These are phyloP conservation scores for Dictyostelium firmibasis DNA, from an alignment of 78 protist genomes.

Conservation along the genomic window DNA sequence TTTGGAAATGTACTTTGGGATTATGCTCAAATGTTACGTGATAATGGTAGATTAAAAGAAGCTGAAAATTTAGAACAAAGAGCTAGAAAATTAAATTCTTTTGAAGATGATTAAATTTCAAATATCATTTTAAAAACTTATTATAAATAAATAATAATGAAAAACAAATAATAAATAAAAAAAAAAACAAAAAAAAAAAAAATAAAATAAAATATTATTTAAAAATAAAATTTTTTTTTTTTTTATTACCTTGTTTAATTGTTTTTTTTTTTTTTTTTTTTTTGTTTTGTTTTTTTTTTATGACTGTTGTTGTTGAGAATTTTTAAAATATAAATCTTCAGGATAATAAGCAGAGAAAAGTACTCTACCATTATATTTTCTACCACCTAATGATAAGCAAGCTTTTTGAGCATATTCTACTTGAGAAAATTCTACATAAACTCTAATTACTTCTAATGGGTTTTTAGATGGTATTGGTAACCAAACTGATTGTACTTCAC, in stretches of 20 bases:
- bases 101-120: constrained; percentile 54
- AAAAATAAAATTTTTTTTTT: not conserved
- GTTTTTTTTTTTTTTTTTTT: not conserved
- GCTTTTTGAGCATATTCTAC: constrained; percentile 68
- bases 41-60: constrained; percentile 40
- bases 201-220: not conserved
- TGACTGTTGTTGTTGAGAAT: not conserved
- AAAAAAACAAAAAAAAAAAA: not conserved
- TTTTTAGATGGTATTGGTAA: constrained; percentile 34
- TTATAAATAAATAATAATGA: too few relatives aligned
- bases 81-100: constrained; percentile 47
- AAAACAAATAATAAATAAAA: not conserved
- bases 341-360: constrained; percentile 57
- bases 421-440: constrained; percentile 43
- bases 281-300: not conserved
- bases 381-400: constrained; percentile 56
- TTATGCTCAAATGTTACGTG: constrained; percentile 67
- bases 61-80: constrained; percentile 56
- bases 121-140: too few relatives aligned
- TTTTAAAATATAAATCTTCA: constrained; percentile 64
- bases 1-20: constrained; percentile 76
- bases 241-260: not conserved
- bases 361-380: constrained; percentile 65
- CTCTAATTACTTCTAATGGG: constrained; percentile 24
- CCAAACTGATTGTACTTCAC: constrained; percentile 45